Base-by-base conservation (phyloP, 768 basidiomycete species). In the Vishniacozyma victoriae region DNA sequence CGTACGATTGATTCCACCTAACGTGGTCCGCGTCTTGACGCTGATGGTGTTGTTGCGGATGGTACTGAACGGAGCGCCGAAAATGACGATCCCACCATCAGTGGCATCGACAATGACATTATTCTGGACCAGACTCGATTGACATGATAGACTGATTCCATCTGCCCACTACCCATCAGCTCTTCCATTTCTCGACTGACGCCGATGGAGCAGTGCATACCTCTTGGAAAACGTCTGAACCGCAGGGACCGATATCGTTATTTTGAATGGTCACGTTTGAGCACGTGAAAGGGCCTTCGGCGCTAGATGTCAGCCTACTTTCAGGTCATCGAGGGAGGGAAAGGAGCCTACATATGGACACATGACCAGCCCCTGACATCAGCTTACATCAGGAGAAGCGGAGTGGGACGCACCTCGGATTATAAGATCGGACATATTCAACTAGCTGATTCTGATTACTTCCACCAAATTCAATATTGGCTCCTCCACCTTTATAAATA, bases 401-500 rank as follows among this genome's bases (percentile, higher is more conserved):
- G 11, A 41, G n/a, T 20, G 41, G 19, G 5, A 48, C 50, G 18
- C 43, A 60, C 46, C 61, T 55, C 2, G 86, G 85, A 69, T 90
- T 81, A 61, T 74, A 85, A 5, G 84, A 82, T 54, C 76, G 79
- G 11, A 89, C 86, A 52, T 79, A 81, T 74, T 89, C 85, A 45
- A 91, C 75, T 31, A 87, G 57, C 67, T 91, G 87, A 59, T 78
- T 74, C 2, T 79, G 73, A 54, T 84, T 89, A 16, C 76, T 60
- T 9, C 87, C 88, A 4, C 88, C 88, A 77, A 90, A 82, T 71
- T 89, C 87, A 46, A 90, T 86, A 59, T 87, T 87, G 19, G 78
- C 87, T 0, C 84, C 85, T 5, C 85, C 85, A 19, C 40, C 52
- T 0, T 76, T 77, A 1, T 82, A 78, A 33, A 62, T 63, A 14